Evolutionary conservation across 2,329 filamentous ascomycete genomes (phyloP).

Genomic region (Apiospora marii): DNA sequence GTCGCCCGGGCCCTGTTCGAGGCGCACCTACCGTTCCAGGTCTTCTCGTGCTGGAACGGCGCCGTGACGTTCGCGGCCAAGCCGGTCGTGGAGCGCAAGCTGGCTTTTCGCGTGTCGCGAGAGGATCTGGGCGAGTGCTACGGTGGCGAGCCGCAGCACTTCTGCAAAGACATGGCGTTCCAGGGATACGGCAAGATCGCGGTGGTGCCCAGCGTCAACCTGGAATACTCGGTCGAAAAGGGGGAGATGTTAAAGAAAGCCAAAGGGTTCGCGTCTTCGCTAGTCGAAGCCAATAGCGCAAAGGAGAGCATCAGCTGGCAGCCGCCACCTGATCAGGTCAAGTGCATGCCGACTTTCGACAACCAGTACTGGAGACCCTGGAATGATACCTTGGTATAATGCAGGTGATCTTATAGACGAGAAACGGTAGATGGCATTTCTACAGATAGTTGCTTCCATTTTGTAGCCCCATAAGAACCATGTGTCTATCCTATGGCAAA

Average conservation of each 20-base stretch:
- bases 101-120: constrained; percentile 53
- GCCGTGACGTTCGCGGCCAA: constrained; percentile 56
- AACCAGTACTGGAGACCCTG: constrained; percentile 53
- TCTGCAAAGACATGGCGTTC: constrained; percentile 65
- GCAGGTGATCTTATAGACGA: not conserved
- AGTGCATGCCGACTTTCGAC: constrained; percentile 54
- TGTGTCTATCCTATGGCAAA: not conserved
- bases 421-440: not conserved
- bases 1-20: constrained; percentile 44
- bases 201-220: constrained; percentile 58
- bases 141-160: constrained; percentile 62
- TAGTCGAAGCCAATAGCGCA: constrained; percentile 40
- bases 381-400: constrained; percentile 41
- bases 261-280: constrained; percentile 57
- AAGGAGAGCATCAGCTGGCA: constrained; percentile 51
- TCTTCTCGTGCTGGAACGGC: constrained; percentile 69
- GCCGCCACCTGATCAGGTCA: constrained; percentile 53
- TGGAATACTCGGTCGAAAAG: constrained; percentile 59
- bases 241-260: constrained; percentile 54
- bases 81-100: constrained; percentile 49
- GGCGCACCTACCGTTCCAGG: constrained; percentile 58
- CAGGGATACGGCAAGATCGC: constrained; percentile 59
- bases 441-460: not conserved
- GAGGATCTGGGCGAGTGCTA: constrained; percentile 53
- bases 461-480: not conserved